phyloP scores from a whole-genome alignment of 306 rosid genomes.

The Fagus crenata region DNA sequence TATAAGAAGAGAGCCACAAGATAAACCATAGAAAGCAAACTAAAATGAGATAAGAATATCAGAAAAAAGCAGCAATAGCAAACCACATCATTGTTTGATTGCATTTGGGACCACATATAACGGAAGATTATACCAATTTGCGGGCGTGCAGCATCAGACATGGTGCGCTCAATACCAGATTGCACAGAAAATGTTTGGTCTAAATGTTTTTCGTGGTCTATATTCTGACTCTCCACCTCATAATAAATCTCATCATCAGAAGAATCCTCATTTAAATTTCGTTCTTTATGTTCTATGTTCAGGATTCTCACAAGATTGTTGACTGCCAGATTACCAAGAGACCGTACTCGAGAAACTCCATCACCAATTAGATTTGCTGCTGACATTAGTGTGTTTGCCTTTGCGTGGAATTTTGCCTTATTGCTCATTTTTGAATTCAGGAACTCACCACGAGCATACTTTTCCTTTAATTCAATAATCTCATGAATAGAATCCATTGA shows the following conservation, averaged over 20 bases:
- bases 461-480: slow-evolving; percentile 50
- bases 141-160: slow-evolving; percentile 71
- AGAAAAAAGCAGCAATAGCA: slow-evolving; percentile 91
- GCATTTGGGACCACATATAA: slow-evolving; percentile 91
- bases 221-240: slow-evolving; percentile 82
- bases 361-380: slow-evolving; percentile 91
- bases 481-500: slow-evolving; percentile 52
- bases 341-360: slow-evolving; percentile 93
- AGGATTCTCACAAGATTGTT: slow-evolving; percentile 78
- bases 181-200: slow-evolving; percentile 76
- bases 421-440: slow-evolving; percentile 46
- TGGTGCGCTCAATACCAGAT: slow-evolving; percentile 52
- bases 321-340: slow-evolving; percentile 94
- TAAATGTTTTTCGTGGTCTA: slow-evolving; percentile 31
- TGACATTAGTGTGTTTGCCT: slow-evolving; percentile 72
- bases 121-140: slow-evolving; percentile 80
- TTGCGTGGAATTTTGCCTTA: slow-evolving; percentile 50
- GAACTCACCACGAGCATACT: slow-evolving; percentile 1
- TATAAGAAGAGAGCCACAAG: slow-evolving; percentile 87
- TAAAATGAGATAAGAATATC: slow-evolving; percentile 92
- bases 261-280: slow-evolving; percentile 52
- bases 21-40: slow-evolving; percentile 88
- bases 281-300: slow-evolving; percentile 65
- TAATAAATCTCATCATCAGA: slow-evolving; percentile 60
- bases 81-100: slow-evolving; percentile 86